Evolutionary conservation across 2,329 filamentous ascomycete species (phyloP).

Genomic region (Delphinella strobiligena): DNA sequence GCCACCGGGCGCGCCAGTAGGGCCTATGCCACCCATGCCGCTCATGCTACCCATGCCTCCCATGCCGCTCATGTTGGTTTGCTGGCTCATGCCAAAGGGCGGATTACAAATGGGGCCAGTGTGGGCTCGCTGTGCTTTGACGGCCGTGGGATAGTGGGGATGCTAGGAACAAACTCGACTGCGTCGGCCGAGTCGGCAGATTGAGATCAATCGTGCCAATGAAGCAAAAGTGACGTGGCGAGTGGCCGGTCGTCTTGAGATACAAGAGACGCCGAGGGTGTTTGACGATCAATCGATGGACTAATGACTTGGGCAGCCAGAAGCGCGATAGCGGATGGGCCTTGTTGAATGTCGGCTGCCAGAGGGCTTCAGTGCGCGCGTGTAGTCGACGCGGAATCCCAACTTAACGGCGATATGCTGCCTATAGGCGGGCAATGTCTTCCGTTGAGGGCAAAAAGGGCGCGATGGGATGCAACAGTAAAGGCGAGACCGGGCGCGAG

Average conservation of each 20-base stretch:
- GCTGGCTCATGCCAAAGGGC: slow-evolving; percentile 40
- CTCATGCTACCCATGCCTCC: slow-evolving; percentile 43
- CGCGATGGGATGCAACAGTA: not conserved
- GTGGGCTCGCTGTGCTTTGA: slow-evolving; percentile 3
- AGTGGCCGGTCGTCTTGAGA: too few relatives aligned
- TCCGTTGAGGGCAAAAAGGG: too few relatives aligned
- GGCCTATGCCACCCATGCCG: slow-evolving; percentile 50
- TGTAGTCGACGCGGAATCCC: too few relatives aligned
- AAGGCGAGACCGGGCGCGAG: not conserved
- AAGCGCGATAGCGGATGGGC: too few relatives aligned
- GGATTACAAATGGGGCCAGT: slow-evolving; percentile 7
- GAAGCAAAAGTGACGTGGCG: not conserved
- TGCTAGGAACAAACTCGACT: not conserved
- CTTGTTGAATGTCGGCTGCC: not conserved
- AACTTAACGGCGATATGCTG: too few relatives aligned
- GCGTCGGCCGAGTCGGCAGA: not conserved
- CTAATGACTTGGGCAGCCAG: not conserved
- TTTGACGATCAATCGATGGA: too few relatives aligned
- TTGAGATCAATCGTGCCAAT: not conserved
- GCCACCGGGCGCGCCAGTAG: slow-evolving; percentile 39
- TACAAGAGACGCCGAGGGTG: too few relatives aligned
- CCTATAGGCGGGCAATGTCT: too few relatives aligned
- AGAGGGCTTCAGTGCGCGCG: not conserved
- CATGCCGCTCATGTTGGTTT: slow-evolving; percentile 48
- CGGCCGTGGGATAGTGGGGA: not conserved